Percentiles rank a stretch among this genome's conserved stretches.
These are phyloP conservation scores for Cercospora sojina DNA, from an alignment of 2,329 filamentous ascomycete genomes.

Conservation along the genomic window DNA sequence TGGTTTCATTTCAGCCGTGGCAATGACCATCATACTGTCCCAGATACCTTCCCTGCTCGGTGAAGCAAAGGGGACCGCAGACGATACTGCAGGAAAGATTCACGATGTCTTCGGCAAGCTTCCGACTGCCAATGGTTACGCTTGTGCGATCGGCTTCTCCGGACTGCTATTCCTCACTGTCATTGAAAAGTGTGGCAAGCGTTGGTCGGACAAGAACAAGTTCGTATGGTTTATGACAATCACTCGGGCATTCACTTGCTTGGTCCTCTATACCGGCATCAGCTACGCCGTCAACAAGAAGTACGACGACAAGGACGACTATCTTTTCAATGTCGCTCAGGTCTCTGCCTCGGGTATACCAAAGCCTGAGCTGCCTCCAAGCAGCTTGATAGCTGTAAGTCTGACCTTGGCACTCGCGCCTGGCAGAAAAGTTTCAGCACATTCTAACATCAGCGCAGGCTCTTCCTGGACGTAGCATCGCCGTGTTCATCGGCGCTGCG, in stretches of 20 bases:
- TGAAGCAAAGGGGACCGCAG: conserved; percentile 49
- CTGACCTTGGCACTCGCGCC: not conserved
- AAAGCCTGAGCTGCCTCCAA: conserved; percentile 50
- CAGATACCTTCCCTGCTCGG: conserved; percentile 63
- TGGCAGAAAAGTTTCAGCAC: not conserved
- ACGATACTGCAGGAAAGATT: conserved; percentile 57
- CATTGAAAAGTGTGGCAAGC: conserved; percentile 59
- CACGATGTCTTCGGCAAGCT: conserved; percentile 59
- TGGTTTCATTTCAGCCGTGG: conserved; percentile 66
- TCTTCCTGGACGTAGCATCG: conserved; percentile 56
- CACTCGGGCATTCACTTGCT: conserved; percentile 59
- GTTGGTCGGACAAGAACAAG: conserved; percentile 59
- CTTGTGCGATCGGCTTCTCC: conserved; percentile 59
- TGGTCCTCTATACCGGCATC: conserved; percentile 63
- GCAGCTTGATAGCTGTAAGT: conserved; percentile 45
- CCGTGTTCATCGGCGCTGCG: conserved; percentile 60
- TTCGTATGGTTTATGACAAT: conserved; percentile 59
- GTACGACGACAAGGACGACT: conserved; percentile 41
- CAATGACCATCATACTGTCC: conserved; percentile 64
- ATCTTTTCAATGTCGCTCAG: conserved; percentile 59
- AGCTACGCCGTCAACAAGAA: conserved; percentile 62
- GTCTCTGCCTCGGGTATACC: conserved; percentile 57
- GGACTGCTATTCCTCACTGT: conserved; percentile 57
- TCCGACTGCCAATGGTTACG: conserved; percentile 57
- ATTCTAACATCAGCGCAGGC: conserved; percentile 34